Evolutionary conservation across 805 yeast genomes (phyloP), one percentile per base, ranked within the genome.

Genomic region (Jamesozyma lodderae): DNA sequence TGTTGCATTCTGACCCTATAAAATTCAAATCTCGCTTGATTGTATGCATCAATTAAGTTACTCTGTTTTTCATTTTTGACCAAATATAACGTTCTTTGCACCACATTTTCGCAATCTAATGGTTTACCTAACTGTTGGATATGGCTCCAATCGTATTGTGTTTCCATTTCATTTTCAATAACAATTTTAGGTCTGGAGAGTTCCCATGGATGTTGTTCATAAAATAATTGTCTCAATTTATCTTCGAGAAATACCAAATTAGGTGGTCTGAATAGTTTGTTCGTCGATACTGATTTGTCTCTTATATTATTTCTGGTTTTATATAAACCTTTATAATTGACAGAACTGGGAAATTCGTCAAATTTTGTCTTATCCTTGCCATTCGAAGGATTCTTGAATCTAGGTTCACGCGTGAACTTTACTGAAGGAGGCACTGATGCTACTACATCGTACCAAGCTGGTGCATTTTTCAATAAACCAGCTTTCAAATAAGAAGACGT

Each of bases 161-260:
- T 85, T 31, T 70, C 66, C 11, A 44, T 84, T 26, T 70, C 69
- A 51, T 77, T 82, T 60, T 92, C 98, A 33, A 87, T 70, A 47
- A 92, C 63, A 21, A 76, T 70, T 57, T 83, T 84, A 11, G 97
- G 96, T 49, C 94, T 74, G 1, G 97, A 85, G 38, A 88, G 67
- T 63, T 92, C 98, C 98, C 98, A 92, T 6, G 98, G 98, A 62
- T 92, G 98, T 57, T 88, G 96, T 42, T 77, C 77, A 61, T 80
- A 90, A 55, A 92, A 92, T 18, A 82, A 67, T 33, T 73, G 69
- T 65, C 98, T 76, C 49, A 92, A 63, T 50, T 80, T 77, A 62
- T 92, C 98, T 60, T 90, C 72, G 4, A 65, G 54, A 41, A 52
- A 66, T 18, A 45, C 46, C 27, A 66, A 47, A 35, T 56, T 56